phyloP scores from a whole-genome alignment of 108 stramenopile genomes.

The Schizochytrium sp. region DNA sequence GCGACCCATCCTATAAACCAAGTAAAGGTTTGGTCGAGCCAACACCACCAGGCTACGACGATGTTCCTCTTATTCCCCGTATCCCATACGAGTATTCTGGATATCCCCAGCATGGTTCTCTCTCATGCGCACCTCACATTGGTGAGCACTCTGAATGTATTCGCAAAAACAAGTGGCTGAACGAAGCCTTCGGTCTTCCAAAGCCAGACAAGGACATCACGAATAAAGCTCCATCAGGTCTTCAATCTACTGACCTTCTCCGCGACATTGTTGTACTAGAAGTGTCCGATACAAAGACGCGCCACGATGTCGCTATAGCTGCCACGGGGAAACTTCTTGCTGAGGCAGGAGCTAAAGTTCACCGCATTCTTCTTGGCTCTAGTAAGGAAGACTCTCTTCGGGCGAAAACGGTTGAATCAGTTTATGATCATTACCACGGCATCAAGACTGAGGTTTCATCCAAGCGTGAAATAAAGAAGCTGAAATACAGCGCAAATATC shows the following conservation, averaged over 20 bases:
- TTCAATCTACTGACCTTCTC: background rate
- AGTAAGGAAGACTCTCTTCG: background rate
- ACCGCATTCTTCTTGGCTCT: background rate
- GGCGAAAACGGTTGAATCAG: background rate
- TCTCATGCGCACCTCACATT: constrained; percentile 22
- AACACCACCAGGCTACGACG: constrained; percentile 42
- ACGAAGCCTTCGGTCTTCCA: constrained; percentile 3
- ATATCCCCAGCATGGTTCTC: constrained; percentile 10
- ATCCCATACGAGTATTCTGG: constrained; percentile 24
- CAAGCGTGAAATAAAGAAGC: background rate
- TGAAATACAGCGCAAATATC: background rate
- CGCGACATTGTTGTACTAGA: constrained; percentile 30
- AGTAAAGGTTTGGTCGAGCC: background rate
- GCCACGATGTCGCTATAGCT: constrained; percentile 20
- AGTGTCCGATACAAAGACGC: background rate
- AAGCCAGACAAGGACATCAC: background rate
- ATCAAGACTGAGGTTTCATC: constrained; percentile 8
- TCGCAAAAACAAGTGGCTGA: constrained; percentile 1
- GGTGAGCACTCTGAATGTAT: background rate
- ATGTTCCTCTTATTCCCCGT: background rate
- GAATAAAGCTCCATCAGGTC: too few relatives aligned
- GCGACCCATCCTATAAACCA: background rate
- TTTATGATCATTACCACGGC: background rate
- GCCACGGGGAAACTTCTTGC: background rate
- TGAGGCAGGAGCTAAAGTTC: constrained; percentile 20